Evolutionary conservation across 164 flowering plant species (phyloP).

Genomic region (Nymphaea thermarum): DNA sequence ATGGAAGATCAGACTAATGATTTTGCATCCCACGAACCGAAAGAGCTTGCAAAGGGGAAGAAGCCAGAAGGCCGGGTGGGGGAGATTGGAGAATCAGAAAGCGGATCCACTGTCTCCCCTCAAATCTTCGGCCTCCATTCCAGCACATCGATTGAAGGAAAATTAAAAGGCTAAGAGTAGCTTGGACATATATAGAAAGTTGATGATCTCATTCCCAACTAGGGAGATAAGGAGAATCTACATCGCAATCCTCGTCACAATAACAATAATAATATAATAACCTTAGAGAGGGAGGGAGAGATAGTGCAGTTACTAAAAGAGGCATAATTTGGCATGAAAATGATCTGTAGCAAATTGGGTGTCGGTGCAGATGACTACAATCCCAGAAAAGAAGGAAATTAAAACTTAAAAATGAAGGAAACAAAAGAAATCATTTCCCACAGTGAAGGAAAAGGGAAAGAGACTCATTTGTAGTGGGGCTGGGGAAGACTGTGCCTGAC

Average conservation of each 20-base stretch:
- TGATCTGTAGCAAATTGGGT: not conserved
- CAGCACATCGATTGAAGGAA: not conserved
- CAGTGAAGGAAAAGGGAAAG: not conserved
- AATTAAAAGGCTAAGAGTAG: not conserved
- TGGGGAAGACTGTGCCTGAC: no score
- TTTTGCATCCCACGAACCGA: not conserved
- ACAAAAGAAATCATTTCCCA: not conserved
- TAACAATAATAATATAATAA: no score
- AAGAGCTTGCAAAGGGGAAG: not conserved
- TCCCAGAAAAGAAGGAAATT: no score
- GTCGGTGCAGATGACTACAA: not conserved
- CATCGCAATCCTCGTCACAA: not conserved
- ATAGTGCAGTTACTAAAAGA: not conserved
- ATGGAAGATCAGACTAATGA: no score
- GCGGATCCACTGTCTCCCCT: not conserved
- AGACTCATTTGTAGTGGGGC: not conserved
- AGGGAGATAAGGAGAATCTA: not conserved
- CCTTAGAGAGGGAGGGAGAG: not conserved
- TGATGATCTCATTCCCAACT: not conserved
- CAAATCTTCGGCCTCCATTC: not conserved
- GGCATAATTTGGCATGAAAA: not conserved
- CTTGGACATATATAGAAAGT: not conserved
- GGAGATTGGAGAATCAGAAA: not conserved
- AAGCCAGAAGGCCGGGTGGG: not conserved
- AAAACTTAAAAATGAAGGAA: not conserved